phyloP scores from a whole-genome alignment of 441 rosid genomes.

The Adansonia grandidieri region DNA sequence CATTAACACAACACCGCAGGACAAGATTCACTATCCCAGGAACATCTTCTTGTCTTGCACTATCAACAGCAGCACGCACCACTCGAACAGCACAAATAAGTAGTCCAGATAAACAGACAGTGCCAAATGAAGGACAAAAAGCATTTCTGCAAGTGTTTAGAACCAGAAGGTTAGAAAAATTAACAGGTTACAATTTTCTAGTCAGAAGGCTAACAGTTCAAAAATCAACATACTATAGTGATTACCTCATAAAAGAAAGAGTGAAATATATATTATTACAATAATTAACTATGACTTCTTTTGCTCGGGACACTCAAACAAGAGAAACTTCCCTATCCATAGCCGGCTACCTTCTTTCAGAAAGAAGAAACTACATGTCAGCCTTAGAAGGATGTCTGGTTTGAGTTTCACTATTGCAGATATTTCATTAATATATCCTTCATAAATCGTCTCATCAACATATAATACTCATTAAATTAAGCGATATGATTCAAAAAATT shows the following conservation, averaged over 20 bases:
- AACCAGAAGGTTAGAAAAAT: background rate
- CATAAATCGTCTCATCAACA: background rate
- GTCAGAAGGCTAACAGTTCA: background rate
- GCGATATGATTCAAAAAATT: too few relatives aligned
- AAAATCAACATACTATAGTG: background rate
- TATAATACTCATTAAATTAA: background rate
- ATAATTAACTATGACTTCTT: too few relatives aligned
- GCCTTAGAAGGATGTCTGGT: background rate
- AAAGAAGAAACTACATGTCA: too few relatives aligned
- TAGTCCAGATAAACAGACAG: conserved; percentile 78
- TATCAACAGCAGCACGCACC: conserved; percentile 80
- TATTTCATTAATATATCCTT: background rate
- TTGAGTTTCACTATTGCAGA: background rate
- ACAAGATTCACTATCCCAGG: conserved; percentile 66
- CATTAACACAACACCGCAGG: conserved; percentile 61
- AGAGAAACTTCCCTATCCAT: too few relatives aligned
- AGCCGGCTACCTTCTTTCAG: too few relatives aligned
- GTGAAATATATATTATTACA: too few relatives aligned
- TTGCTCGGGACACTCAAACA: too few relatives aligned
- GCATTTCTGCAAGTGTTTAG: conserved; percentile 65
- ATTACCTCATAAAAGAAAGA: too few relatives aligned
- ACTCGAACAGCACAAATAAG: conserved; percentile 67
- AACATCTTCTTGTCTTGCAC: conserved; percentile 68
- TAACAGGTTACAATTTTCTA: background rate
- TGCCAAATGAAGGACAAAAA: conserved; percentile 84